A percentile compares a stretch with the other conserved stretches of the same genome.
Conservation (phyloP, 768 basidiomycete genomes). For the Rubroboletus satanas region DNA sequence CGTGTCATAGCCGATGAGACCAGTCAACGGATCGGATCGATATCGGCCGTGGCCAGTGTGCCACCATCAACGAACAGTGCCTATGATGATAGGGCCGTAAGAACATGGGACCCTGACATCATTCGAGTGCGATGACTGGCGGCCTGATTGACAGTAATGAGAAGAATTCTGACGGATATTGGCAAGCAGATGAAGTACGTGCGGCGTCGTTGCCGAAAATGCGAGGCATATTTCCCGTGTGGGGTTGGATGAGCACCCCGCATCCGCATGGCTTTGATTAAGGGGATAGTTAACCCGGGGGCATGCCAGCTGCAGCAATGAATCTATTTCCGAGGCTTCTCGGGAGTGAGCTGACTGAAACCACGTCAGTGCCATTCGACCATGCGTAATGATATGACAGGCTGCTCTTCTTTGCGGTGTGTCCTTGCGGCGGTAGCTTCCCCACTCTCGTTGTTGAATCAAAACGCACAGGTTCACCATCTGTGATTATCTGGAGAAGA, state of each 20-base stretch:
- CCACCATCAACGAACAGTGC: background rate
- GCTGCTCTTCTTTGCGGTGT: background rate
- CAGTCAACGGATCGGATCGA: background rate
- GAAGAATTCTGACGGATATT: background rate
- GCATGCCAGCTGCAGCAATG: background rate
- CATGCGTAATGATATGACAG: background rate
- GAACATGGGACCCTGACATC: background rate
- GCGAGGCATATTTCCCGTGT: background rate
- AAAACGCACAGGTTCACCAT: background rate
- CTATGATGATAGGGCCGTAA: background rate
- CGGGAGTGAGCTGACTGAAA: background rate
- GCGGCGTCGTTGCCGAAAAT: background rate
- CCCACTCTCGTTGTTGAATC: background rate
- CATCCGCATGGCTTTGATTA: background rate
- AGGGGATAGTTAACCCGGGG: background rate
- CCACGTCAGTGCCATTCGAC: background rate
- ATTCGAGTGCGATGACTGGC: background rate
- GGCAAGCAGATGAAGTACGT: background rate
- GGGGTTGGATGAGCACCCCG: no score
- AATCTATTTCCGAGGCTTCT: background rate
- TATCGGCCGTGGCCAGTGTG: background rate
- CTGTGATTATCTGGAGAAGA: background rate
- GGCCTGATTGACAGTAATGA: background rate
- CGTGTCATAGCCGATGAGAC: background rate
- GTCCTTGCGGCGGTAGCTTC: background rate